A percentile compares a stretch with the other conserved stretches of the same genome.
These are phyloP conservation scores for Trametes sp. DNA, from an alignment of 1,284 basidiomycete species.

Conservation along the genomic window DNA sequence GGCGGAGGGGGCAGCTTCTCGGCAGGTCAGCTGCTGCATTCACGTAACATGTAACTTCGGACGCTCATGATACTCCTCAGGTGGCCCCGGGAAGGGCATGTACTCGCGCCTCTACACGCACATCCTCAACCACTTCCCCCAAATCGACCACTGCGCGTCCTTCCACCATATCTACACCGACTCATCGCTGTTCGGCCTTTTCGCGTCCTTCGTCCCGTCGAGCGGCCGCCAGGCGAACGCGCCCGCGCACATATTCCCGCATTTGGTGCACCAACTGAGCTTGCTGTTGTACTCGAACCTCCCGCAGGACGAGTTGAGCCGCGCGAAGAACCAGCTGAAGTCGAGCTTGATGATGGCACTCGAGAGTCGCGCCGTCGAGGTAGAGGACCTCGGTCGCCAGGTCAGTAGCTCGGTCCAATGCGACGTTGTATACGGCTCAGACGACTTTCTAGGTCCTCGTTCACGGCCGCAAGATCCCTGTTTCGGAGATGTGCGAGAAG, in stretches of 20 bases:
- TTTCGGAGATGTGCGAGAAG: conserved; percentile 91
- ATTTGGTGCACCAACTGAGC: conserved; percentile 88
- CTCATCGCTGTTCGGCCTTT: conserved; percentile 93
- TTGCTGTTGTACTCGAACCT: conserved; percentile 74
- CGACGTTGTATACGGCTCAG: conserved; percentile 11
- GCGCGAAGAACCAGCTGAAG: conserved; percentile 97
- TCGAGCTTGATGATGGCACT: conserved; percentile 95
- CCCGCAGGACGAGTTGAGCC: conserved; percentile 73
- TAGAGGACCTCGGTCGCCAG: conserved; percentile 89
- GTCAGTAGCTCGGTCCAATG: conserved; percentile 45
- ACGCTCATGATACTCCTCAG: conserved; percentile 44
- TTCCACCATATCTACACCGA: conserved; percentile 99
- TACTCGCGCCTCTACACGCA: conserved; percentile 98
- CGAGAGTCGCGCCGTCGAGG: conserved; percentile 90
- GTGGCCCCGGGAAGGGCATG: conserved; percentile 99
- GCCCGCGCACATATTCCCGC: conserved; percentile 78
- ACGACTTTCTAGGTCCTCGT: conserved; percentile 75
- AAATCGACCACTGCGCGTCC: conserved; percentile 96
- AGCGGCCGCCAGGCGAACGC: conserved; percentile 68
- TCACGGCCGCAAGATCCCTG: conserved; percentile 87
- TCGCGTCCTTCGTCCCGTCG: conserved; percentile 87
- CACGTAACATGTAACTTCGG: conserved; percentile 9
- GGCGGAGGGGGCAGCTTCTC: conserved; percentile 97
- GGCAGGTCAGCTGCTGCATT: conserved; percentile 63
- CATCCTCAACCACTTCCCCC: conserved; percentile 94